phyloP scores from a whole-genome alignment of 1,139 yeast species.

The Hansenula sp. region DNA sequence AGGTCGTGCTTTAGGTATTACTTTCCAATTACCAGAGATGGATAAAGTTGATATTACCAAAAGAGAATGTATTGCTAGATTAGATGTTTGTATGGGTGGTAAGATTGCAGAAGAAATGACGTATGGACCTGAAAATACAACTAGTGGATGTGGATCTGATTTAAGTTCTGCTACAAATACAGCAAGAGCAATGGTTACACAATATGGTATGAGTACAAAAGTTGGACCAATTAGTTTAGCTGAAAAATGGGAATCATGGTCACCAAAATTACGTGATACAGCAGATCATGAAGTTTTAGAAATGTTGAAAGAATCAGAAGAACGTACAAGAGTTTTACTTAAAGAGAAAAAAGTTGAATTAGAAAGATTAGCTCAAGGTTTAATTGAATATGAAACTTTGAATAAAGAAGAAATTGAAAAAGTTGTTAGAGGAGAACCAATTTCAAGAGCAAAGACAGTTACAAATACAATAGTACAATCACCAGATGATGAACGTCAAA shows the following conservation, averaged over 20 bases:
- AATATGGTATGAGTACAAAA: constrained; percentile 92
- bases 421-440: constrained; percentile 72
- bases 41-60: constrained; percentile 93
- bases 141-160: constrained; percentile 93
- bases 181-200: constrained; percentile 95
- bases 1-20: constrained; percentile 93
- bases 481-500: constrained; percentile 31
- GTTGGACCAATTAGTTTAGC: constrained; percentile 90
- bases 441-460: constrained; percentile 61
- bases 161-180: constrained; percentile 84
- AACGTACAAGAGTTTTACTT: constrained; percentile 69
- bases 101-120: constrained; percentile 93
- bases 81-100: constrained; percentile 99
- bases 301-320: constrained; percentile 69
- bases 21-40: constrained; percentile 97
- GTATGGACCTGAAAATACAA: constrained; percentile 88
- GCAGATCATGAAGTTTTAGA: constrained; percentile 91
- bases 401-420: constrained; percentile 88
- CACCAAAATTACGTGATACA: constrained; percentile 76
- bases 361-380: constrained; percentile 85
- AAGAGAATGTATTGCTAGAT: constrained; percentile 82
- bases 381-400: constrained; percentile 91
- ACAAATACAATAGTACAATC: constrained; percentile 77
- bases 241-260: constrained; percentile 94
- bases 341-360: constrained; percentile 63